phyloP scores from a whole-genome alignment of 139 green algal species.

The Pseudopediastrum boryanum region DNA sequence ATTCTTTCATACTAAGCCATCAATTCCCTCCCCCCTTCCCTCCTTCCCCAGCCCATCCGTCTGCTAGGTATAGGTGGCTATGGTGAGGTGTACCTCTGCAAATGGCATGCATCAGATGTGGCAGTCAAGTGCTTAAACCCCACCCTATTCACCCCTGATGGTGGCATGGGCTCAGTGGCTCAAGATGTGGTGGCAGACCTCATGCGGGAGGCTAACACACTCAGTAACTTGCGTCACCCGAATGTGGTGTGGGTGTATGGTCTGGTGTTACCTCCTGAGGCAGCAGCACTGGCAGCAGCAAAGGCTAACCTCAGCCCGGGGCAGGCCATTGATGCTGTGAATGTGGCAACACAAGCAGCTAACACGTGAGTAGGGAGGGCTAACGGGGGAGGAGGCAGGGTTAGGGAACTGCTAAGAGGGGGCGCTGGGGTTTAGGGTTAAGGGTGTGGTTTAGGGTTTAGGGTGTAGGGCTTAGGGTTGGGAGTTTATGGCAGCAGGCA shows the following conservation, averaged over 20 bases:
- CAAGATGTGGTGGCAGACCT: slow-evolving; percentile 64
- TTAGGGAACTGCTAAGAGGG: no score
- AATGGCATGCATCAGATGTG: slow-evolving; percentile 71
- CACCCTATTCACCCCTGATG: slow-evolving; percentile 54
- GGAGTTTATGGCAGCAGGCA: no score
- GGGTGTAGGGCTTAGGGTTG: no score
- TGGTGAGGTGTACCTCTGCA: slow-evolving; percentile 71
- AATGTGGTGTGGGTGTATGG: slow-evolving; percentile 77
- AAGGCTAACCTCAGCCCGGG: neutral
- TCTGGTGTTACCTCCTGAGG: slow-evolving; percentile 61
- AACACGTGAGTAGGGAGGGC: slow-evolving; percentile 25
- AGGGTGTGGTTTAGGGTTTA: neutral
- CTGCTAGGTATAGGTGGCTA: slow-evolving; percentile 78
- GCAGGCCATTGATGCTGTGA: slow-evolving; percentile 26
- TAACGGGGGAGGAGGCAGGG: no score
- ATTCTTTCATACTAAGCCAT: neutral
- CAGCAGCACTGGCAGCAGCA: slow-evolving; percentile 21
- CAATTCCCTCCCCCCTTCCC: no score
- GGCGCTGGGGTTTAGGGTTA: neutral
- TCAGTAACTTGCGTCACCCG: slow-evolving; percentile 62
- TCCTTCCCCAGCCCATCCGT: slow-evolving; percentile 46
- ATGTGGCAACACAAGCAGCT: slow-evolving; percentile 20
- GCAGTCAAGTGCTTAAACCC: slow-evolving; percentile 81
- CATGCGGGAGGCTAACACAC: slow-evolving; percentile 68
- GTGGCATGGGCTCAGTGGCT: slow-evolving; percentile 33